Evolutionary conservation across 1,284 basidiomycete genomes (phyloP).

Genomic region (Malassezia furfur): DNA sequence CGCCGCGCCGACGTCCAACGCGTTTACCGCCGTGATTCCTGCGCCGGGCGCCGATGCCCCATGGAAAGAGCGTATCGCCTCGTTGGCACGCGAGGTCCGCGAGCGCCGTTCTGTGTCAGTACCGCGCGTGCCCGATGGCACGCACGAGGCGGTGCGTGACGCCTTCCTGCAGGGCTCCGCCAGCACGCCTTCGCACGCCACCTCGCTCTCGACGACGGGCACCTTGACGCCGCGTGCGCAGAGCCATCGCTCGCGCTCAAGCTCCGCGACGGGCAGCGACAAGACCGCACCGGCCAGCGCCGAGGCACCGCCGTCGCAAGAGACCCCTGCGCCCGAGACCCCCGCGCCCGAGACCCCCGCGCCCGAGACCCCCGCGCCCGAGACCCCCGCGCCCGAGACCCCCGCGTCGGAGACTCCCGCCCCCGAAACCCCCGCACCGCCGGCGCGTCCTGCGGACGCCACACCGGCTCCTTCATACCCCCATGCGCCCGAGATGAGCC

Average conservation of each 20-base stretch:
- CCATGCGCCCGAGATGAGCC: too few relatives aligned
- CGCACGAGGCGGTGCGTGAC: not conserved
- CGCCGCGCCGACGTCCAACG: not conserved
- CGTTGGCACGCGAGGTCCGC: not conserved
- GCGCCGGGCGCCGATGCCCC: not conserved
- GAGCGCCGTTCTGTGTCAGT: not conserved
- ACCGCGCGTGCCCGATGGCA: not conserved
- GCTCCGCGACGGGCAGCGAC: not conserved
- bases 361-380: too few relatives aligned
- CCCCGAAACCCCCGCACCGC: too few relatives aligned
- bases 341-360: too few relatives aligned
- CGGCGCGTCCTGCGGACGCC: too few relatives aligned
- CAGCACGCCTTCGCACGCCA: not conserved
- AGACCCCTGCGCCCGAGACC: too few relatives aligned
- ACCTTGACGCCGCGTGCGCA: constrained; percentile 3
- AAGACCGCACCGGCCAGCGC: too few relatives aligned
- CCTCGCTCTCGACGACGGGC: constrained; percentile 6
- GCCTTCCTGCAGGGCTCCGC: not conserved
- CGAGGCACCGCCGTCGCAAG: too few relatives aligned
- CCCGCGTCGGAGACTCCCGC: too few relatives aligned
- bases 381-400: too few relatives aligned
- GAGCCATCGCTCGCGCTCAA: constrained; percentile 3
- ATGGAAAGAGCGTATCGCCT: constrained; percentile 1
- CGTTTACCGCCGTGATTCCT: constrained; percentile 4
- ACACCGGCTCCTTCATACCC: too few relatives aligned